A percentile compares a stretch with the other conserved stretches of the same genome.
phyloP scores from a whole-genome alignment of 2,329 filamentous ascomycete genomes.

The Atkinsonella texensis region DNA sequence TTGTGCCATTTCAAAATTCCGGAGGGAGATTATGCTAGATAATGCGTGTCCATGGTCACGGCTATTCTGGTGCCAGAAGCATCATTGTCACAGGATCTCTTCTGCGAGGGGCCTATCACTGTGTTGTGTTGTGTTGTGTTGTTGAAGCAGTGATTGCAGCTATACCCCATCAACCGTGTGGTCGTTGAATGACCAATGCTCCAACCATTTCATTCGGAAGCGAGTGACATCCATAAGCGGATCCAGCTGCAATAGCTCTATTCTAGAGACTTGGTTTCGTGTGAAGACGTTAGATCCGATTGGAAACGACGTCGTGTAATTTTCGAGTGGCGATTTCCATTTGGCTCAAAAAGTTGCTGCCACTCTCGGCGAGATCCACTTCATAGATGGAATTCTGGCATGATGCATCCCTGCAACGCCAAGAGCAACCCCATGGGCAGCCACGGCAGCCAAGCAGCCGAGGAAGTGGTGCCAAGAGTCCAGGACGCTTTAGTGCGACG shows the following conservation, averaged over 20 bases:
- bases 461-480: too few relatives aligned
- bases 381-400: neutral
- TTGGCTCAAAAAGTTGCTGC: neutral
- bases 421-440: conserved; percentile 6
- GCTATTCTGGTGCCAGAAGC: neutral
- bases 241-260: neutral
- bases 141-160: neutral
- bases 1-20: neutral
- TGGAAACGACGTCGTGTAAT: neutral
- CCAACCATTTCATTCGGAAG: neutral
- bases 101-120: neutral
- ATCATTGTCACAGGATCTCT: neutral
- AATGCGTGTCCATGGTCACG: neutral
- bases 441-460: conserved; percentile 5
- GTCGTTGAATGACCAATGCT: neutral
- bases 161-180: neutral
- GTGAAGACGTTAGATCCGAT: neutral
- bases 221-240: neutral
- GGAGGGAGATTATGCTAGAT: neutral
- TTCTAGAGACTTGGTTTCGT: neutral
- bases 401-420: conserved; percentile 5
- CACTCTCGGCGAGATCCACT: conserved; percentile 3
- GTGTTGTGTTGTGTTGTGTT: neutral
- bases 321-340: neutral
- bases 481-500: too few relatives aligned